Percentiles rank a stretch among this genome's conserved stretches.
Conservation (phyloP, 1,284 basidiomycete species). For the Lignosus rhinocerotis region DNA sequence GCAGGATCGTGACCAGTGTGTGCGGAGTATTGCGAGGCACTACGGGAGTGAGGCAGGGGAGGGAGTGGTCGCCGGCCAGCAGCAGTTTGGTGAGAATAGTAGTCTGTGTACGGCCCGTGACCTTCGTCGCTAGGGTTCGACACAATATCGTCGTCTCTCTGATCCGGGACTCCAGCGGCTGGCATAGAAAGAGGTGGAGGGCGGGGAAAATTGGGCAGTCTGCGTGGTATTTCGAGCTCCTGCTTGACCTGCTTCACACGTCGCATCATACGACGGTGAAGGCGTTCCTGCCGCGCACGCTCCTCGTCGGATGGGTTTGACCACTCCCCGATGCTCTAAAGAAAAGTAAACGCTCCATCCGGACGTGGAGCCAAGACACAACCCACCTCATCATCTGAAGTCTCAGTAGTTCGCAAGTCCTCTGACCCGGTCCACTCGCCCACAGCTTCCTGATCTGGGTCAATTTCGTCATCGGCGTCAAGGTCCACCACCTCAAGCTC, state of each 20-base stretch:
- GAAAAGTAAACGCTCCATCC: background rate
- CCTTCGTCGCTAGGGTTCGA: slow-evolving; percentile 83
- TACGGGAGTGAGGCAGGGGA: slow-evolving; percentile 65
- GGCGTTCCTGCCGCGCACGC: slow-evolving; percentile 64
- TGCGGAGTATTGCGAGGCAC: slow-evolving; percentile 50
- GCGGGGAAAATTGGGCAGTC: slow-evolving; percentile 75
- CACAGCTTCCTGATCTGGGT: slow-evolving; percentile 44
- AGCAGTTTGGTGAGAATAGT: slow-evolving; percentile 26
- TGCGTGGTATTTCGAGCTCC: slow-evolving; percentile 55
- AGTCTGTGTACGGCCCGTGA: slow-evolving; percentile 42
- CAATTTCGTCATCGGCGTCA: slow-evolving; percentile 11
- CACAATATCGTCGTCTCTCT: slow-evolving; percentile 63
- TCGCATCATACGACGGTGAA: slow-evolving; percentile 59
- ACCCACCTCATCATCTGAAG: slow-evolving; percentile 65
- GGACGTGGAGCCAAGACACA: slow-evolving; percentile 6
- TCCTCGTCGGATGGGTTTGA: slow-evolving; percentile 89
- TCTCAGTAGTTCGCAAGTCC: slow-evolving; percentile 52
- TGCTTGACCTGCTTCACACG: slow-evolving; percentile 39
- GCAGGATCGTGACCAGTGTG: slow-evolving; percentile 62
- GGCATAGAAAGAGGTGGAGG: slow-evolving; percentile 49
- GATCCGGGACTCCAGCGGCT: slow-evolving; percentile 5
- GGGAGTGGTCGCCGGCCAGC: slow-evolving; percentile 48
- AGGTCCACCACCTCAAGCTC: slow-evolving; percentile 35
- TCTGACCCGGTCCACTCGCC: slow-evolving; percentile 83
- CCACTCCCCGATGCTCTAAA: slow-evolving; percentile 79